Percentiles rank a stretch among this genome's conserved stretches.
These are phyloP conservation scores for Lavandula angustifolia DNA, from an alignment of 257 asterid genomes.

Conservation along the genomic window DNA sequence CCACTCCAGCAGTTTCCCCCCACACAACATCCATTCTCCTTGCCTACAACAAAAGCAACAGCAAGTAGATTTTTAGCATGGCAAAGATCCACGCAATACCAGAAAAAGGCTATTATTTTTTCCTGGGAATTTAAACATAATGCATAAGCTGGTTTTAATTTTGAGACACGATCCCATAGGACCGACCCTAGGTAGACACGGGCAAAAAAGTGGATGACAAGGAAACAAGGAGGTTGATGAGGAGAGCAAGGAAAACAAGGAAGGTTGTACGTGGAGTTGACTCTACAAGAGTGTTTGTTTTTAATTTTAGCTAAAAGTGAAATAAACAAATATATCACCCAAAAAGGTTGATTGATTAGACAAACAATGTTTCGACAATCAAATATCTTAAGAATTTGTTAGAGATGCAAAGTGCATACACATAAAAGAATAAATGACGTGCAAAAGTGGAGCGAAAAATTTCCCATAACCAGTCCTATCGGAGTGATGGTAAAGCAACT, in stretches of 20 bases:
- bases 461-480: background rate
- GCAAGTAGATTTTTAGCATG: background rate
- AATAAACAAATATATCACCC: background rate
- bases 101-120: background rate
- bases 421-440: background rate
- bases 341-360: background rate
- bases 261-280: no score
- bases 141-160: background rate
- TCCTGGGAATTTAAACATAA: background rate
- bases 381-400: constrained; percentile 20
- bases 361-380: constrained; percentile 16
- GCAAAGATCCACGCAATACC: constrained; percentile 12
- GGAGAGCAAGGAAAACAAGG: no score
- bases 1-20: constrained; percentile 99
- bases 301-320: constrained; percentile 18
- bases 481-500: constrained; percentile 17
- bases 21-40: constrained; percentile 98
- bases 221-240: no score
- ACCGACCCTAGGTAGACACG: no score
- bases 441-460: background rate
- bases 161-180: no score
- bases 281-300: no score
- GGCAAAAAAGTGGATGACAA: no score
- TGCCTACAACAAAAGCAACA: constrained; percentile 53
- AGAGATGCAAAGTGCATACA: constrained; percentile 12